Evolutionary conservation across 2,329 filamentous ascomycete genomes (phyloP).

Genomic region (Cladosporium sphaerospermum): DNA sequence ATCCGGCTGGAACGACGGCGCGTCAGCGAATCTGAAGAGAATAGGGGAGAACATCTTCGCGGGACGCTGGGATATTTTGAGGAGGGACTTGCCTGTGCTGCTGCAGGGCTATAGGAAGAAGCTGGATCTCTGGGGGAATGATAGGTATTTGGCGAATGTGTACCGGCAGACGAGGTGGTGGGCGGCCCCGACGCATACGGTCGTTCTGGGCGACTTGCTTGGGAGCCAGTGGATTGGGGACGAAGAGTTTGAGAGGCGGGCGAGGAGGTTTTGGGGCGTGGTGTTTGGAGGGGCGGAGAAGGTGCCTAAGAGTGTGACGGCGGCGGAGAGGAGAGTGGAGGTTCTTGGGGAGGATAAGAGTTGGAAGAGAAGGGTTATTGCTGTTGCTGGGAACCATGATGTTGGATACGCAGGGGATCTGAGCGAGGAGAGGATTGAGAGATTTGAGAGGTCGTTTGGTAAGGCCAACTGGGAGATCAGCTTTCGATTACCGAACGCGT

Average conservation of each 20-base stretch:
- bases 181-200: constrained; percentile 76
- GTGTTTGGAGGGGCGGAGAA: constrained; percentile 57
- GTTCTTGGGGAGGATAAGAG: constrained; percentile 39
- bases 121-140: constrained; percentile 86
- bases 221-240: constrained; percentile 94
- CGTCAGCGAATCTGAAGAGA: constrained; percentile 34
- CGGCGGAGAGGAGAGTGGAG: constrained; percentile 29
- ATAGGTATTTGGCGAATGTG: constrained; percentile 89
- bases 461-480: constrained; percentile 84
- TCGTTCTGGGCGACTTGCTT: constrained; percentile 82
- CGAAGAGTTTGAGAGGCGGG: constrained; percentile 71
- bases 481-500: constrained; percentile 43
- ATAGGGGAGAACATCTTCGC: constrained; percentile 13
- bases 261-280: constrained; percentile 69
- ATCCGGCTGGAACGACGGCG: constrained; percentile 18
- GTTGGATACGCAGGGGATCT: constrained; percentile 94
- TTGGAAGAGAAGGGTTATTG: constrained; percentile 77
- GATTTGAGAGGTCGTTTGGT: constrained; percentile 82
- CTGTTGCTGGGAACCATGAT: constrained; percentile 92
- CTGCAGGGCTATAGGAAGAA: constrained; percentile 67
- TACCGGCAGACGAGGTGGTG: constrained; percentile 81
- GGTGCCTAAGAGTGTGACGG: constrained; percentile 27
- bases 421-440: constrained; percentile 62
- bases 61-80: constrained; percentile 7
- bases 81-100: constrained; percentile 29